Percentiles rank a stretch among this genome's conserved stretches.
Conservation (phyloP, 2,329 filamentous ascomycete genomes). For the Blumeriella jaapii region DNA sequence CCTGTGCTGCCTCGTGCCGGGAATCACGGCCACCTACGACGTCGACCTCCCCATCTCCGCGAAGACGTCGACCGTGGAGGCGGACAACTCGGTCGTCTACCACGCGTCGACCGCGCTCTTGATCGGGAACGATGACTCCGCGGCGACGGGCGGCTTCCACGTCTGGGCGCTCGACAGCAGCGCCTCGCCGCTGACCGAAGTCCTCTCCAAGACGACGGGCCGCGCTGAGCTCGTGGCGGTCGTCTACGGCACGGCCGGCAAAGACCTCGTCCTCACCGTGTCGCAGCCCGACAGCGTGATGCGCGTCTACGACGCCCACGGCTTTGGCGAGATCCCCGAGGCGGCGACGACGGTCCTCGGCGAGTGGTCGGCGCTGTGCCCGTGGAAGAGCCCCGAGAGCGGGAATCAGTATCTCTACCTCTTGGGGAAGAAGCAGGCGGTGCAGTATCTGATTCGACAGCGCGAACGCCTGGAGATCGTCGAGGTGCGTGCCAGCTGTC, state of each 20-base stretch:
- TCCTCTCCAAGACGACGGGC: neutral
- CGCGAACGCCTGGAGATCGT: neutral
- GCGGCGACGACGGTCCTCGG: neutral
- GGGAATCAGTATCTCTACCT: constrained; percentile 2
- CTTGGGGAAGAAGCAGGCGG: constrained; percentile 2
- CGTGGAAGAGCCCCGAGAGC: constrained; percentile 2
- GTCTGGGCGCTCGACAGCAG: neutral
- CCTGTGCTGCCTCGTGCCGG: too few relatives aligned
- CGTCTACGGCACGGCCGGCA: neutral
- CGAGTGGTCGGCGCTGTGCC: constrained; percentile 2
- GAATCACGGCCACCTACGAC: too few relatives aligned
- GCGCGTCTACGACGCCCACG: constrained; percentile 1
- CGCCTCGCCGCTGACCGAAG: neutral
- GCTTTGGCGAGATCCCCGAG: neutral
- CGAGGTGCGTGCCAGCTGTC: too few relatives aligned
- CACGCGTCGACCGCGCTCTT: neutral
- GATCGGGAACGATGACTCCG: constrained; percentile 2
- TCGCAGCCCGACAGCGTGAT: constrained; percentile 1
- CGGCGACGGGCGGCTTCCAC: neutral
- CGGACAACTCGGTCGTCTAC: constrained; percentile 1
- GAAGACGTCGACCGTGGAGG: neutral
- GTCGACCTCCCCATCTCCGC: constrained; percentile 1
- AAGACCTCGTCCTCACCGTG: constrained; percentile 2
- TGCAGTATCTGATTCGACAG: neutral
- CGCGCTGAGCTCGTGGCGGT: constrained; percentile 2